Evolutionary conservation across 345 rosid species (phyloP).

Genomic region (Acer yangbiense): DNA sequence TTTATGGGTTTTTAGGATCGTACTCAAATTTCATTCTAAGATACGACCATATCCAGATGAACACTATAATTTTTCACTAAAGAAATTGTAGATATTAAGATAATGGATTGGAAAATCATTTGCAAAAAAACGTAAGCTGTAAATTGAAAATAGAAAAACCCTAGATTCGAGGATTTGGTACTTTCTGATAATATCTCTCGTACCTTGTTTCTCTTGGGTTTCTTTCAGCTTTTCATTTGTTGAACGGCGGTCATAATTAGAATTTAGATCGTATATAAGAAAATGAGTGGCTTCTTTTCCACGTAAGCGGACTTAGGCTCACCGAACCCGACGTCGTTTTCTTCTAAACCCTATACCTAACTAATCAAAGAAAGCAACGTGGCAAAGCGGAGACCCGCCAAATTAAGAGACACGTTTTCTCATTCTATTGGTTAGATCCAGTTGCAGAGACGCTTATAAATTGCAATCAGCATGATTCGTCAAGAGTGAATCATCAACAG

Average conservation of each 20-base stretch:
- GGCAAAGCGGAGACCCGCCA: not conserved
- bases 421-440: not conserved
- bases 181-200: not conserved
- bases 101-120: not conserved
- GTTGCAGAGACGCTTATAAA: not conserved
- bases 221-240: conserved; percentile 6
- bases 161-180: not conserved
- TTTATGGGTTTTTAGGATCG: not conserved
- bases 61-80: not conserved
- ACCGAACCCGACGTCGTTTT: not conserved
- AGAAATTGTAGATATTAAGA: not conserved
- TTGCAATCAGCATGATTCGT: not conserved
- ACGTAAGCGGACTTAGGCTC: not conserved
- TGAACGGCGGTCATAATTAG: not conserved
- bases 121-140: conserved; percentile 8
- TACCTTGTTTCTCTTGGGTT: conserved; percentile 2
- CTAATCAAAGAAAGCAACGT: not conserved
- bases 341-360: not conserved
- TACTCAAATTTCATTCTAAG: not conserved
- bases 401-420: conserved; percentile 16
- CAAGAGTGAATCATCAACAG: not conserved
- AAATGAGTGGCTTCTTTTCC: not conserved
- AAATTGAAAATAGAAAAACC: not conserved
- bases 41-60: not conserved
- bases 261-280: not conserved